phyloP scores from a whole-genome alignment of 768 basidiomycete species.

The Mycena rebaudengoi region DNA sequence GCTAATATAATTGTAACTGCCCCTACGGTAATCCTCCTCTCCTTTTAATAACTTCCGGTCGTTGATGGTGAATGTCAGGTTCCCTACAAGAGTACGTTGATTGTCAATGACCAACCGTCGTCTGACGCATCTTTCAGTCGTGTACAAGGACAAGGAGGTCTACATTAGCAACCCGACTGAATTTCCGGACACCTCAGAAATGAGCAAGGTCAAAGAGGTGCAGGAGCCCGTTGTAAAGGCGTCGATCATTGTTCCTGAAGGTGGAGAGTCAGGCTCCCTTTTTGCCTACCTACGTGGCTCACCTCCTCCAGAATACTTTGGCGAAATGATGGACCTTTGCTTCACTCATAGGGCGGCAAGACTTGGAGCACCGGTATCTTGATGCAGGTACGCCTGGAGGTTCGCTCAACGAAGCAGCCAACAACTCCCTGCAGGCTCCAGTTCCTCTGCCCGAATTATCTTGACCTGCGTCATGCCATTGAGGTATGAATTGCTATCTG shows the following conservation, averaged over 20 bases:
- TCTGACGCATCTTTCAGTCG: slow-evolving; percentile 54
- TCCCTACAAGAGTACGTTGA: slow-evolving; percentile 3
- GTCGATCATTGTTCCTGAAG: slow-evolving; percentile 93
- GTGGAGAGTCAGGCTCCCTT: slow-evolving; percentile 46
- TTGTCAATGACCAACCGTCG: not conserved
- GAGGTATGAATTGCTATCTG: no score
- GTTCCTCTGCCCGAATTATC: slow-evolving; percentile 71
- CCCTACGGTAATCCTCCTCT: slow-evolving; percentile 87
- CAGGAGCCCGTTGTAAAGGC: slow-evolving; percentile 95
- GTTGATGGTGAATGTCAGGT: slow-evolving; percentile 49
- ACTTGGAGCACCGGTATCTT: slow-evolving; percentile 85
- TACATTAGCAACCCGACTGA: slow-evolving; percentile 93
- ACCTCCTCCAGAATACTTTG: slow-evolving; percentile 76
- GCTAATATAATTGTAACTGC: slow-evolving; percentile 95
- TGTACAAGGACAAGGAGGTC: slow-evolving; percentile 70
- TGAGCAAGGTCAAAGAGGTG: slow-evolving; percentile 71
- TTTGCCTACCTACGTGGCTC: not conserved
- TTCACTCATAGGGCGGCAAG: slow-evolving; percentile 84
- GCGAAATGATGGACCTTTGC: slow-evolving; percentile 96
- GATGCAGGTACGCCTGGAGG: slow-evolving; percentile 51
- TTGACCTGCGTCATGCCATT: slow-evolving; percentile 87
- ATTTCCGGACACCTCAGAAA: slow-evolving; percentile 86
- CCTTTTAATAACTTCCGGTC: not conserved
- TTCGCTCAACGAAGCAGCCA: not conserved
- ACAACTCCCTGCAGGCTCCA: slow-evolving; percentile 42